Base-by-base conservation (phyloP, 2,329 filamentous ascomycete species). In the Leptoxyphium fumago region DNA sequence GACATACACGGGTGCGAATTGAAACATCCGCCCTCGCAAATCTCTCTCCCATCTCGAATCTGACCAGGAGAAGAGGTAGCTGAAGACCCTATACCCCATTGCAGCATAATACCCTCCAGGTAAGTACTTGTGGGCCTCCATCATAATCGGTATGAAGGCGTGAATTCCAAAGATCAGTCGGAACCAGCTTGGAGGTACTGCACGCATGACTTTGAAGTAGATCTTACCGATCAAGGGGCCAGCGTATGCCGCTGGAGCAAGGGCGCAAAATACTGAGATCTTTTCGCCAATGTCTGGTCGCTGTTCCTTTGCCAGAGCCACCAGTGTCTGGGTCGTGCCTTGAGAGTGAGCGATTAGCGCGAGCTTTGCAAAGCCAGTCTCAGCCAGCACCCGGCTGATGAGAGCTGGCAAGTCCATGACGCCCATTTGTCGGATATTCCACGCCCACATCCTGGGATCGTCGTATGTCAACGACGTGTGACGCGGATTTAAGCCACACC, bases 351-450 rank as follows among this genome's bases (percentile, higher is more conserved):
- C 83, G 18, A 94, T 75, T 2, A 95, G 73, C 0, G 82, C 88
- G 4, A 94, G 70, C 60, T 89, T 91, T 13, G 76, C 69, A 55
- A 93, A 94, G 0, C 82, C 80, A 0, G 88, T 95, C 64, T 93
- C 82, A 34, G 72, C 73, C 2, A 94, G 71, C 1, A 95, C 84
- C 5, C 84, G 78, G 0, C 82, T 84, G 1, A 83, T 74, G 29
- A 95, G 71, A 0, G 88, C 87, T 0, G 88, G 74, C 2, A 96
- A 72, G 58, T 96, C 89, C 58, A 93, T 77, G 1, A 88, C 80
- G 2, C 87, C 89, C 83, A 95, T 93, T 57, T 94, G 85, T 0
- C 84, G 77, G 44, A 95, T 93, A 52, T 94, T 94, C 89, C 89
- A 96, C 36, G 80, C 78, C 89, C 89, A 95, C 84, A 95, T 93